phyloP scores from a whole-genome alignment of 192 early-diverging fungal genomes.

The Diversispora epigaea region DNA sequence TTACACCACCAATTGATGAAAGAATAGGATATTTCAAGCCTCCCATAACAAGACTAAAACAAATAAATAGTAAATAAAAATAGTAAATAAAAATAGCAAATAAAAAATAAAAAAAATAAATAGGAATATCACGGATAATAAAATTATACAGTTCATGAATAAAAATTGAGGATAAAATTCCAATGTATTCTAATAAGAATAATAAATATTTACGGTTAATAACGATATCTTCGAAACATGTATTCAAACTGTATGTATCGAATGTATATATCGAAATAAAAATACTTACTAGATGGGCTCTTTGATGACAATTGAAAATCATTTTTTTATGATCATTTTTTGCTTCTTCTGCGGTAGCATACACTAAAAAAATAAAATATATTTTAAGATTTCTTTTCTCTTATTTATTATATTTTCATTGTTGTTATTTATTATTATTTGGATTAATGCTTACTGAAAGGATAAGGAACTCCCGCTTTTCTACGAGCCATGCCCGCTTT shows the following conservation, averaged over 20 bases:
- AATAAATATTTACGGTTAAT: background rate
- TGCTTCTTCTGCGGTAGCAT: slow-evolving; percentile 54
- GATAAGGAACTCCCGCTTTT: slow-evolving; percentile 63
- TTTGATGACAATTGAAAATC: slow-evolving; percentile 70
- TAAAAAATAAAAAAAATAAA: too few species aligned
- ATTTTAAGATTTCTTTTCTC: too few species aligned
- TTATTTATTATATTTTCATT: too few species aligned
- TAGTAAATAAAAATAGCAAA: background rate
- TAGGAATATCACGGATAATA: background rate
- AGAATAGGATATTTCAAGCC: slow-evolving; percentile 43
- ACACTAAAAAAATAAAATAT: slow-evolving; percentile 35
- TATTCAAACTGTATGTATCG: too few species aligned
- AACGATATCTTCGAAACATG: too few species aligned
- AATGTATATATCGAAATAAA: too few species aligned
- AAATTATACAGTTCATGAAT: background rate
- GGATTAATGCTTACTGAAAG: slow-evolving; percentile 50
- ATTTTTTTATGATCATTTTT: slow-evolving; percentile 61
- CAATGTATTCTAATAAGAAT: slow-evolving; percentile 58
- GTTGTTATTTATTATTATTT: background rate
- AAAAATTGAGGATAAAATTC: slow-evolving; percentile 59
- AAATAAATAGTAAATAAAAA: background rate
- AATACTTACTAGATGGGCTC: slow-evolving; percentile 44
- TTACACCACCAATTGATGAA: slow-evolving; percentile 48
- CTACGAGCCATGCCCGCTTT: slow-evolving; percentile 57
- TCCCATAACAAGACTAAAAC: background rate